These are phyloP conservation scores for Thuidium tamariscinum DNA, from an alignment of 225 moss, liverwort and hornwort species.

Conservation along the genomic window DNA sequence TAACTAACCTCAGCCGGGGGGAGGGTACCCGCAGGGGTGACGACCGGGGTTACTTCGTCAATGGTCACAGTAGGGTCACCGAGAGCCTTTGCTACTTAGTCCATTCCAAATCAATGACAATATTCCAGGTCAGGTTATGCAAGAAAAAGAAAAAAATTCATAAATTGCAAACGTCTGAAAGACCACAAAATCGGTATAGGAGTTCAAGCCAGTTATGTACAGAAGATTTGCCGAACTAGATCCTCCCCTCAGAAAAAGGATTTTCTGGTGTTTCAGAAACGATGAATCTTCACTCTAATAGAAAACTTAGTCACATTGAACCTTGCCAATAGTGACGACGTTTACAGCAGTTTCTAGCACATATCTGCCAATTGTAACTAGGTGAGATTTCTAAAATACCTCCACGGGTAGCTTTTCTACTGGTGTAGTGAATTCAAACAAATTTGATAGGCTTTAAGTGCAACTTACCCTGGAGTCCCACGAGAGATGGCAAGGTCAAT, in stretches of 20 bases:
- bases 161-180: neutral
- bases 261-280: neutral
- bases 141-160: neutral
- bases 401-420: neutral
- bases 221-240: neutral
- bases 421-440: neutral
- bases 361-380: neutral
- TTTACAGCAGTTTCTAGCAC: neutral
- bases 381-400: neutral
- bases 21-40: conserved; percentile 37
- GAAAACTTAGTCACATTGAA: neutral
- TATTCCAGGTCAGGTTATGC: neutral
- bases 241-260: neutral
- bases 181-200: neutral
- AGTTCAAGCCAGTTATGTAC: neutral
- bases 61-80: conserved; percentile 52
- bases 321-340: neutral
- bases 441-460: neutral
- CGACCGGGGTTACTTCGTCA: conserved; percentile 42
- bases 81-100: conserved; percentile 37
- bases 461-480: conserved; percentile 30
- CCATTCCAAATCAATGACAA: neutral
- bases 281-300: neutral
- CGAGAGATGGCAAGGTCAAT: conserved; percentile 25
- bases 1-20: conserved; percentile 36